phyloP scores from a whole-genome alignment of 208 protist species.

The Leishmania mexicana region DNA sequence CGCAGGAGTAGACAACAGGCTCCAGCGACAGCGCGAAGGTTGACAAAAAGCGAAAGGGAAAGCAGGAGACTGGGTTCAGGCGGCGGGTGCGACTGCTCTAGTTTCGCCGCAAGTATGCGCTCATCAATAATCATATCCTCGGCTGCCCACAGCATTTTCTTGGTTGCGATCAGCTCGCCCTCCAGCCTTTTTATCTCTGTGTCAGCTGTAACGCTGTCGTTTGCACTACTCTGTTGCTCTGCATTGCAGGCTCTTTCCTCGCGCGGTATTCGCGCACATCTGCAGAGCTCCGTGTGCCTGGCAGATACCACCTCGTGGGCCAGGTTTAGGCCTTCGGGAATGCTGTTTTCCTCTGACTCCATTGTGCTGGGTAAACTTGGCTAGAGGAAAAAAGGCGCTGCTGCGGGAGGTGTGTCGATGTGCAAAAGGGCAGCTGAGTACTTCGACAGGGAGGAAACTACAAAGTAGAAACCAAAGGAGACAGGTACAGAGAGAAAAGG shows the following conservation, averaged over 20 bases:
- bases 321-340: not conserved
- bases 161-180: not conserved
- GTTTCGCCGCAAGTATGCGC: not conserved
- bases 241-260: not conserved
- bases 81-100: not conserved
- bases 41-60: not conserved
- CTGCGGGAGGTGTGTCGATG: not conserved
- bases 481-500: not conserved
- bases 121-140: slow-evolving; percentile 30
- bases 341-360: not conserved
- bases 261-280: not conserved
- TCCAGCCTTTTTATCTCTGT: not conserved
- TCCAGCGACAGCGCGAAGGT: not conserved
- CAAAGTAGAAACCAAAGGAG: not conserved
- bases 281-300: not conserved
- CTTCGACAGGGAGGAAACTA: not conserved
- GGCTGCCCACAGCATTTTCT: slow-evolving; percentile 4
- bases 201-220: not conserved
- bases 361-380: not conserved
- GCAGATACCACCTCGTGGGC: too few species aligned
- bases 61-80: not conserved
- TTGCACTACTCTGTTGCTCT: not conserved
- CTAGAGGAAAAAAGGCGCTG: not conserved
- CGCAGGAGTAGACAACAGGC: not conserved
- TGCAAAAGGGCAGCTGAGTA: not conserved